Evolutionary conservation across 2,329 filamentous ascomycete genomes (phyloP).

Genomic region (Colletotrichum lentis): DNA sequence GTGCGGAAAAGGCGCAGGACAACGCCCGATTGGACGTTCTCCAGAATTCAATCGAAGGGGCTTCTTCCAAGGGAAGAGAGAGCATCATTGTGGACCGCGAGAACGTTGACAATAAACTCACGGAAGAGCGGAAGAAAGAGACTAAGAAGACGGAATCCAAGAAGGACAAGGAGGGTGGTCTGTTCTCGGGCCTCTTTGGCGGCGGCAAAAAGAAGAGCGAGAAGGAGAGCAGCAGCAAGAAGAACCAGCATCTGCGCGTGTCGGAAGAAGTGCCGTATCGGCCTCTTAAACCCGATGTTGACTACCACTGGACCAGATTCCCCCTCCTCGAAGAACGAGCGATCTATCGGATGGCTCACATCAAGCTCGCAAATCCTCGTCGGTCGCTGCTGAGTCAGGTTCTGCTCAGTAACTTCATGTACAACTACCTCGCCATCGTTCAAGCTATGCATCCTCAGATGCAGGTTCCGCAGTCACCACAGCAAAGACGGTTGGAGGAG

Average conservation of each 20-base stretch:
- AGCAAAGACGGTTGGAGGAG: constrained; percentile 70
- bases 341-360: constrained; percentile 98
- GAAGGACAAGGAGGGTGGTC: constrained; percentile 89
- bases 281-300: constrained; percentile 82
- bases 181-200: constrained; percentile 95
- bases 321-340: constrained; percentile 94
- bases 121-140: constrained; percentile 85
- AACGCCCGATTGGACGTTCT: constrained; percentile 85
- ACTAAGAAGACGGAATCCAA: constrained; percentile 80
- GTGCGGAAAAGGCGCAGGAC: constrained; percentile 71
- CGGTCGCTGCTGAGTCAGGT: constrained; percentile 93
- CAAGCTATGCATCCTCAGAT: constrained; percentile 98
- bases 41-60: constrained; percentile 83
- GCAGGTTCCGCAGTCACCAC: constrained; percentile 84
- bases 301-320: constrained; percentile 96
- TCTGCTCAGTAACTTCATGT: constrained; percentile 98
- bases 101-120: constrained; percentile 72
- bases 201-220: constrained; percentile 88
- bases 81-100: constrained; percentile 86
- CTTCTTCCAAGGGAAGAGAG: constrained; percentile 73
- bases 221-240: constrained; percentile 77
- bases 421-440: constrained; percentile 97
- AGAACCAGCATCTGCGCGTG: constrained; percentile 74
- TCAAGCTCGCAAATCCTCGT: constrained; percentile 97
- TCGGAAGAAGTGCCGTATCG: constrained; percentile 81